These are phyloP conservation scores for Calonectria pteridis DNA, from an alignment of 2,329 filamentous ascomycete species.

Conservation along the genomic window DNA sequence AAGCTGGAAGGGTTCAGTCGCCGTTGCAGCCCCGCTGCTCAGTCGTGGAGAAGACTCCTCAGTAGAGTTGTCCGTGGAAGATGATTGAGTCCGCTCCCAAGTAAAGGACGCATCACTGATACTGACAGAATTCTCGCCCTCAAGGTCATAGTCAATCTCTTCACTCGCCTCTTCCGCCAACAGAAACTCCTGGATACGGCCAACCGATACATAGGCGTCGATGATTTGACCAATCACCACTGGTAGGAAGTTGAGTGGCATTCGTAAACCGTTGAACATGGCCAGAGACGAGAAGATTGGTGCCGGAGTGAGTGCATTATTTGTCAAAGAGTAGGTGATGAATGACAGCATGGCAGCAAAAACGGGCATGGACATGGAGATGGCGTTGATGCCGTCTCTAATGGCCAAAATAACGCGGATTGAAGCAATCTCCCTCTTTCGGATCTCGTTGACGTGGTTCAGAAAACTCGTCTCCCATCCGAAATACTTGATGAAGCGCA, in stretches of 20 bases:
- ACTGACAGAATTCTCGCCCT: neutral
- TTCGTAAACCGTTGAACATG: constrained; percentile 15
- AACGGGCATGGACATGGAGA: constrained; percentile 11
- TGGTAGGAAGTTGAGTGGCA: constrained; percentile 15
- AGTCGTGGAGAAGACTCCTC: neutral
- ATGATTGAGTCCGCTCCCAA: neutral
- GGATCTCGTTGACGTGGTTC: constrained; percentile 1
- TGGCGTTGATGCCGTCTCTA: constrained; percentile 3
- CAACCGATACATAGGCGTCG: constrained; percentile 3
- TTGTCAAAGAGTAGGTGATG: constrained; percentile 10
- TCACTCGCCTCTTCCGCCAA: neutral
- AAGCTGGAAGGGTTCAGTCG: constrained; percentile 9
- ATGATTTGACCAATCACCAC: constrained; percentile 11
- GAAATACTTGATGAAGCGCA: constrained; percentile 16
- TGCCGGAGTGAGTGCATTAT: neutral
- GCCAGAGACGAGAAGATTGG: constrained; percentile 9
- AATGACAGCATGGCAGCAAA: constrained; percentile 18
- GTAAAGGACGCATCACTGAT: constrained; percentile 3
- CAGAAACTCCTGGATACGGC: constrained; percentile 9
- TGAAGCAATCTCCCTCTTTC: neutral
- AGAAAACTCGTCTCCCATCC: constrained; percentile 11
- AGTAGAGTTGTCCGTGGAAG: neutral
- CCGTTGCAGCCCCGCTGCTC: neutral
- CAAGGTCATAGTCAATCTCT: neutral
- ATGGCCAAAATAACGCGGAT: constrained; percentile 12